Conservation (phyloP, 768 basidiomycete species). For the Cystobasidium ongulense region DNA sequence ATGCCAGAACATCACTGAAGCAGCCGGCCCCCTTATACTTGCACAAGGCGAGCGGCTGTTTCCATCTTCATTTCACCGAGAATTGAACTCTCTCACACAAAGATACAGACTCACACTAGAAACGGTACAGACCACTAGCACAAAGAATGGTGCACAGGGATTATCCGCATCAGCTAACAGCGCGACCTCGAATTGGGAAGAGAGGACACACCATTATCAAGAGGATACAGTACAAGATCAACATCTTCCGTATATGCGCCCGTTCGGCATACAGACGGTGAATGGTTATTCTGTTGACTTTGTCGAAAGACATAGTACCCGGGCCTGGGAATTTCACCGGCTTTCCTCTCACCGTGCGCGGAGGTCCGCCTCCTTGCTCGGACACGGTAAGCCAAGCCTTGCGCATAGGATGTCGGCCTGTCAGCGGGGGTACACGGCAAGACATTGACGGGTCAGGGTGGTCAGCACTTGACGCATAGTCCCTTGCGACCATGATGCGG, state of each 20-base stretch:
- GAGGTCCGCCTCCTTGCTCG: neutral
- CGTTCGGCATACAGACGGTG: neutral
- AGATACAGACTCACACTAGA: neutral
- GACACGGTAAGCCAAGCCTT: neutral
- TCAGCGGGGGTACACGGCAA: neutral
- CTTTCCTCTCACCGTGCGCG: no score
- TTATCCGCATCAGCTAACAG: no score
- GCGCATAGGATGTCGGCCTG: slow-evolving; percentile 16
- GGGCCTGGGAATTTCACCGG: neutral
- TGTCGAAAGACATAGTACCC: neutral
- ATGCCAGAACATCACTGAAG: no score
- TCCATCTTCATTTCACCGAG: no score
- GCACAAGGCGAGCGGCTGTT: no score
- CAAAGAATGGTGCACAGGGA: neutral
- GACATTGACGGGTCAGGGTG: no score
- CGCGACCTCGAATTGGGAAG: no score
- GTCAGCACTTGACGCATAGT: neutral
- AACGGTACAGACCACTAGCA: slow-evolving; percentile 1
- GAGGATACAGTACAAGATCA: neutral
- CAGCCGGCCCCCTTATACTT: no score
- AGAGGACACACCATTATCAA: neutral
- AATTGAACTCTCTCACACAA: no score
- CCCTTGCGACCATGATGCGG: neutral
- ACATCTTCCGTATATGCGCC: neutral
- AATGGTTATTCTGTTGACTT: neutral